phyloP scores from a whole-genome alignment of 2,329 filamentous ascomycete genomes.

The Penicillium sp. region DNA sequence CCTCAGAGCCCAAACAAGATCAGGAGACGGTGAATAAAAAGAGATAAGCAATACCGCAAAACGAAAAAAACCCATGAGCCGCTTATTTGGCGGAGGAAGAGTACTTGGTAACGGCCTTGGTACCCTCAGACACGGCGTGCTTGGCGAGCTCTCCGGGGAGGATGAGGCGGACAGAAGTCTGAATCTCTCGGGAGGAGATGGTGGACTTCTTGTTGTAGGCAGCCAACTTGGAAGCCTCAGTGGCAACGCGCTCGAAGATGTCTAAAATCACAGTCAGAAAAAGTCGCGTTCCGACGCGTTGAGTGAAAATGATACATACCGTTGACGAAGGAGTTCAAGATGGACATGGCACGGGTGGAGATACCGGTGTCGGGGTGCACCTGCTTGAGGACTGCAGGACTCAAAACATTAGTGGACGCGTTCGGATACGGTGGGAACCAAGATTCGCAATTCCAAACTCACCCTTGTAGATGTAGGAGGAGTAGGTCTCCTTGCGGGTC shows the following conservation, averaged over 20 bases:
- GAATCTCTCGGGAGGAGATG: conserved; percentile 98
- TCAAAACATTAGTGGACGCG: conserved; percentile 16
- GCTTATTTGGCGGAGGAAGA: conserved; percentile 98
- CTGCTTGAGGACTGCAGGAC: conserved; percentile 86
- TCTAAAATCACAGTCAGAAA: conserved; percentile 52
- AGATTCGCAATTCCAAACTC: conserved; percentile 36
- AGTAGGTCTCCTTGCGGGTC: conserved; percentile 99
- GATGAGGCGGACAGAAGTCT: conserved; percentile 97
- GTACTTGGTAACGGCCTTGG: conserved; percentile 99
- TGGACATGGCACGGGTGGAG: conserved; percentile 99
- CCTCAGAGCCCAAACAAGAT: conserved; percentile 44
- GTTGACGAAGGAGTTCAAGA: conserved; percentile 99
- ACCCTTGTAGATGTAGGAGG: conserved; percentile 99
- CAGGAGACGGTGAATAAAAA: conserved; percentile 42
- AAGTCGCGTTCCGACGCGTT: not conserved
- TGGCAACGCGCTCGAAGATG: conserved; percentile 98
- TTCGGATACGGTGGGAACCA: conserved; percentile 10
- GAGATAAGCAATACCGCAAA: conserved; percentile 50
- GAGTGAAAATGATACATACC: conserved; percentile 56
- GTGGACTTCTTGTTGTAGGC: conserved; percentile 99
- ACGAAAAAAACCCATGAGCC: conserved; percentile 49
- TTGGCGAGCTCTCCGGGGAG: conserved; percentile 98
- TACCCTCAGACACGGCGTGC: conserved; percentile 98
- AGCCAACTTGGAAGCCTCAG: conserved; percentile 97
- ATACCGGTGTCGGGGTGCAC: conserved; percentile 99